A percentile compares a stretch with the other conserved stretches of the same genome.
Conservation (phyloP, 192 early-diverging fungal genomes). For the Gigaspora rosea region DNA sequence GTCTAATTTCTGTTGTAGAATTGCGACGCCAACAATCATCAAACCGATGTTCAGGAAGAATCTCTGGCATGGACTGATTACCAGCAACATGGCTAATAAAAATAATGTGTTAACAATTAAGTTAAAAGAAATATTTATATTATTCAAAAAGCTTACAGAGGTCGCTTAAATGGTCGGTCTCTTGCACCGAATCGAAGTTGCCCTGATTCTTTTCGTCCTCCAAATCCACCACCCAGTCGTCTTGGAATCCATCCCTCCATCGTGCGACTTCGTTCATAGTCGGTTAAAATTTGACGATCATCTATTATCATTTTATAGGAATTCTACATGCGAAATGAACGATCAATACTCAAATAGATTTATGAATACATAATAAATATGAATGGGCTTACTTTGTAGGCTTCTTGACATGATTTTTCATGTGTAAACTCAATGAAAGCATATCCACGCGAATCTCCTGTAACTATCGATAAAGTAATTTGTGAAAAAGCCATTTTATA, state of each 20-base stretch:
- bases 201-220: conserved; percentile 45
- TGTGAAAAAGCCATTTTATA: background rate
- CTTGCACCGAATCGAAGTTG: conserved; percentile 47
- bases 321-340: background rate
- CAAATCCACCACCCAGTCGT: conserved; percentile 47
- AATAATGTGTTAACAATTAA: background rate
- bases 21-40: conserved; percentile 33
- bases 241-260: conserved; percentile 49
- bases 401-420: conserved; percentile 36
- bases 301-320: conserved; percentile 35
- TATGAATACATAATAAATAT: too few relatives aligned
- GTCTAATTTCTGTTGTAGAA: background rate
- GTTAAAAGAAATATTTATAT: background rate
- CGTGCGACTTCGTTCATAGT: conserved; percentile 41
- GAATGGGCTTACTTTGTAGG: conserved; percentile 30
- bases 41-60: conserved; percentile 22
- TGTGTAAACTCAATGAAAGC: conserved; percentile 37
- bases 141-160: conserved; percentile 22
- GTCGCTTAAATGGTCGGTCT: conserved; percentile 41
- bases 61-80: conserved; percentile 30
- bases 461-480: conserved; percentile 27
- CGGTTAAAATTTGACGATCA: conserved; percentile 40
- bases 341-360: too few relatives aligned
- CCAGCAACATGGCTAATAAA: conserved; percentile 17
- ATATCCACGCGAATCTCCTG: conserved; percentile 43